A percentile compares a stretch with the other conserved stretches of the same genome.
These are phyloP conservation scores for Abelmoschus esculentus DNA, from an alignment of 345 rosid species.

Conservation along the genomic window DNA sequence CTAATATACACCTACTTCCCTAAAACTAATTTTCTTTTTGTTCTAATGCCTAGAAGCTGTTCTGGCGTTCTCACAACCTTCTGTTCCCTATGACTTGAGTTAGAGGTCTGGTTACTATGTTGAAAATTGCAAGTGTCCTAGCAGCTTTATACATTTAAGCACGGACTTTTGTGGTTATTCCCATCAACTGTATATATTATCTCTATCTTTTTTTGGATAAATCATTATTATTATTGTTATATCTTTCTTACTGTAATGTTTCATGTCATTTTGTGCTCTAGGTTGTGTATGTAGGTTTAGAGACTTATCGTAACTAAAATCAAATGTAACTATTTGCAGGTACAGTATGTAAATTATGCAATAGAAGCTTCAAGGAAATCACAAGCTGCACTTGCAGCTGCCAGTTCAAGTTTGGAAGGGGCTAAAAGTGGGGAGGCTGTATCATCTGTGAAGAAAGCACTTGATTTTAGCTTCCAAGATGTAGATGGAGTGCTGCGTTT, in stretches of 20 bases:
- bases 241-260: neutral
- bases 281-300: neutral
- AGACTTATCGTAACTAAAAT: neutral
- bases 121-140: neutral
- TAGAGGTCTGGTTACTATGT: neutral
- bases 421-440: slow-evolving; percentile 51
- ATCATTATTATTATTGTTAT: too few relatives aligned
- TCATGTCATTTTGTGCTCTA: neutral
- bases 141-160: neutral
- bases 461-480: slow-evolving; percentile 93
- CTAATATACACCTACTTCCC: neutral
- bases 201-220: neutral
- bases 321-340: slow-evolving; percentile 38
- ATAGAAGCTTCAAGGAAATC: slow-evolving; percentile 98
- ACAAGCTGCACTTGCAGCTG: slow-evolving; percentile 54
- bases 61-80: neutral
- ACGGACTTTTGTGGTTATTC: neutral
- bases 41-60: neutral
- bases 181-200: neutral
- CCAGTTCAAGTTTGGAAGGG: slow-evolving; percentile 42
- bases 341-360: slow-evolving; percentile 69
- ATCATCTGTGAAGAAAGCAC: slow-evolving; percentile 63
- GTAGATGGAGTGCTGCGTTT: slow-evolving; percentile 67
- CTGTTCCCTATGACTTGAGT: neutral
- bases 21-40: neutral